Conservation (phyloP, 495 filamentous ascomycete genomes). For the Massariosphaeria phaeospora region DNA sequence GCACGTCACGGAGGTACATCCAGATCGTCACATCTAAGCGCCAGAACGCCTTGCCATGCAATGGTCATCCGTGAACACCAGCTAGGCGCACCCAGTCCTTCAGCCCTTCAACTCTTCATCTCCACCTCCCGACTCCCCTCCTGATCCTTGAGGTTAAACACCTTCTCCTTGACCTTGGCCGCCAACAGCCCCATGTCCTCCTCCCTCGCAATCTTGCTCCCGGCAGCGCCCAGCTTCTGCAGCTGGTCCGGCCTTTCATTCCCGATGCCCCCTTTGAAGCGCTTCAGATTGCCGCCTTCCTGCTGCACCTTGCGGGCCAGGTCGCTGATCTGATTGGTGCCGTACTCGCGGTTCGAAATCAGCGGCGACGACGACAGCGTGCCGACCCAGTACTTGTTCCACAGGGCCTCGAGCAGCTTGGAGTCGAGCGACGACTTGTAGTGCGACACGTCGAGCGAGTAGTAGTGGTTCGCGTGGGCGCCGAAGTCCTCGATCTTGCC, state of each 20-base stretch:
- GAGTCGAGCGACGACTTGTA: slow-evolving; percentile 89
- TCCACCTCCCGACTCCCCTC: slow-evolving; percentile 17
- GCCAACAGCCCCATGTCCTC: slow-evolving; percentile 81
- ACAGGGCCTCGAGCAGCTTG: slow-evolving; percentile 77
- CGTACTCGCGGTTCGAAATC: slow-evolving; percentile 88
- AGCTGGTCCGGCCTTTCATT: slow-evolving; percentile 54
- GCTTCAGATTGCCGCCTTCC: slow-evolving; percentile 45
- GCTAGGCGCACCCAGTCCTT: neutral
- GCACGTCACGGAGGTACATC: too few relatives aligned
- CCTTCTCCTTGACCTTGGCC: slow-evolving; percentile 72
- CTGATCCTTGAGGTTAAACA: slow-evolving; percentile 54
- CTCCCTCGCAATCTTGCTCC: slow-evolving; percentile 77
- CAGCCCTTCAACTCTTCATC: slow-evolving; percentile 18
- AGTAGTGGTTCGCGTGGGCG: slow-evolving; percentile 84
- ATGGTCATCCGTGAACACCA: neutral
- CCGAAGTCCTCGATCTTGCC: slow-evolving; percentile 95
- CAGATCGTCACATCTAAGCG: too few relatives aligned
- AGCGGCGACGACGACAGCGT: slow-evolving; percentile 95
- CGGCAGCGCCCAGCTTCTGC: slow-evolving; percentile 73
- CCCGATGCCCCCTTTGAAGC: slow-evolving; percentile 15
- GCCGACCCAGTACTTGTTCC: slow-evolving; percentile 99
- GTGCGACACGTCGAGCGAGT: slow-evolving; percentile 81
- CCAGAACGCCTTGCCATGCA: slow-evolving; percentile 29
- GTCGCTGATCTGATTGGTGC: slow-evolving; percentile 87
- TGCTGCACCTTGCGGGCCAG: slow-evolving; percentile 72